Conservation (phyloP, 2,329 filamentous ascomycete species). For the Fusarium fracticaudum region DNA sequence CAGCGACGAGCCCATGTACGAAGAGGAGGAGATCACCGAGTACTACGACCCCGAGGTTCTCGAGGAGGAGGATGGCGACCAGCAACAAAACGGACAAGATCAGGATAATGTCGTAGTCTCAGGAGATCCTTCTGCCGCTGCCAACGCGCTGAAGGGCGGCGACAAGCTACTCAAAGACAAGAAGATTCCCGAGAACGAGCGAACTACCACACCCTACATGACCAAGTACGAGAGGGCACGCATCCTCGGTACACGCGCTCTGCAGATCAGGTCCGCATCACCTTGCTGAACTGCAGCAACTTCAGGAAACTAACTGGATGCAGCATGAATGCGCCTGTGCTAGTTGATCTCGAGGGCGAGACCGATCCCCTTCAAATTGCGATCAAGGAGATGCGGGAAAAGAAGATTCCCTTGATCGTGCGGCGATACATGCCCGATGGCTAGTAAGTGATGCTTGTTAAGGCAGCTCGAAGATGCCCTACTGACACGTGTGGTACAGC, state of each 20-base stretch:
- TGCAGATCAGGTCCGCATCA: constrained; percentile 86
- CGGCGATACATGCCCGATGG: constrained; percentile 96
- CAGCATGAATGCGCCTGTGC: constrained; percentile 96
- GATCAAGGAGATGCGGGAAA: constrained; percentile 95
- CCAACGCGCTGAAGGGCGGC: constrained; percentile 62
- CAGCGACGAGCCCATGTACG: constrained; percentile 76
- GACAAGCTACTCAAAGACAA: constrained; percentile 76
- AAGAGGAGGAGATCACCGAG: constrained; percentile 73
- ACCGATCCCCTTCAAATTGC: constrained; percentile 98
- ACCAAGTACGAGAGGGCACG: constrained; percentile 98
- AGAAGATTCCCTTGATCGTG: constrained; percentile 97
- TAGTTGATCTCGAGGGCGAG: constrained; percentile 96
- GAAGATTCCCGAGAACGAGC: constrained; percentile 88
- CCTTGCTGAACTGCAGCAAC: not conserved
- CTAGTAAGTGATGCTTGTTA: constrained; percentile 70
- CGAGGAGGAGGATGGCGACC: constrained; percentile 61
- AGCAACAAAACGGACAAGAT: constrained; percentile 63
- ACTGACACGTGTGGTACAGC: constrained; percentile 56
- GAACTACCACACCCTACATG: constrained; percentile 97
- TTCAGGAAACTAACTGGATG: constrained; percentile 11
- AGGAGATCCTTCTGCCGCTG: constrained; percentile 69
- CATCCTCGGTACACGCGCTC: constrained; percentile 88
- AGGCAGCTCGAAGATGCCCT: not conserved
- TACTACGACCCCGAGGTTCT: constrained; percentile 66
- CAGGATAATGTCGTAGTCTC: constrained; percentile 69